phyloP scores from a whole-genome alignment of 2,329 filamentous ascomycete species.

The Leptodontidium sp. region DNA sequence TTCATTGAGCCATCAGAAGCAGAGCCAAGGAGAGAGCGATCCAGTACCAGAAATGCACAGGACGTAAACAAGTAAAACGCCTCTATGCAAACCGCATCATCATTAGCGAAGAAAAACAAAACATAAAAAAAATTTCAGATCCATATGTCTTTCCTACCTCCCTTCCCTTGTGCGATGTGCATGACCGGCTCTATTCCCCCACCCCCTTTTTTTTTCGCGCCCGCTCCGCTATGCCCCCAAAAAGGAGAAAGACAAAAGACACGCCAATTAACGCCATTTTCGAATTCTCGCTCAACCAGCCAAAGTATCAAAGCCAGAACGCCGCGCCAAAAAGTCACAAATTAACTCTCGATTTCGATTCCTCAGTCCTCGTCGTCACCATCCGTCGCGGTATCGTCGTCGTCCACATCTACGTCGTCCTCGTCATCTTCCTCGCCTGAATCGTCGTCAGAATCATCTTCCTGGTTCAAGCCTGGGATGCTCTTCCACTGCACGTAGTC shows the following conservation, averaged over 20 bases:
- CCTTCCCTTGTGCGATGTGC: background rate
- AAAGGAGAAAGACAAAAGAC: background rate
- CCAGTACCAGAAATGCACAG: slow-evolving; percentile 23
- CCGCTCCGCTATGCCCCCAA: slow-evolving; percentile 24
- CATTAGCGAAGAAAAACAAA: background rate
- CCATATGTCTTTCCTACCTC: background rate
- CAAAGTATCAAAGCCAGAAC: slow-evolving; percentile 20
- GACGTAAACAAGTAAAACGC: slow-evolving; percentile 16
- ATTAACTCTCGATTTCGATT: background rate
- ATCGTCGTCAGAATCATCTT: slow-evolving; percentile 58
- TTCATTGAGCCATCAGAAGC: background rate
- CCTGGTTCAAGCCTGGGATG: slow-evolving; percentile 71
- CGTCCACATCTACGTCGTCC: slow-evolving; percentile 31
- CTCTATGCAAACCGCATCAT: slow-evolving; percentile 11
- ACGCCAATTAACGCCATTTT: background rate
- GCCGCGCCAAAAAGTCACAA: slow-evolving; percentile 9
- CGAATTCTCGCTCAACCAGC: background rate
- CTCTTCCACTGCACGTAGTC: slow-evolving; percentile 85
- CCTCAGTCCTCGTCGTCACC: slow-evolving; percentile 38
- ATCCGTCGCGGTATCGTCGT: slow-evolving; percentile 40
- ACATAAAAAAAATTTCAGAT: too few relatives aligned
- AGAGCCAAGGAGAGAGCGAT: background rate
- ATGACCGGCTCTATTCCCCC: too few relatives aligned
- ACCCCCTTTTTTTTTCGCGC: slow-evolving; percentile 17
- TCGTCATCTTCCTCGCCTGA: slow-evolving; percentile 42